Base-by-base conservation (phyloP, 1,139 yeast species). In the Candida sanyaensis region DNA sequence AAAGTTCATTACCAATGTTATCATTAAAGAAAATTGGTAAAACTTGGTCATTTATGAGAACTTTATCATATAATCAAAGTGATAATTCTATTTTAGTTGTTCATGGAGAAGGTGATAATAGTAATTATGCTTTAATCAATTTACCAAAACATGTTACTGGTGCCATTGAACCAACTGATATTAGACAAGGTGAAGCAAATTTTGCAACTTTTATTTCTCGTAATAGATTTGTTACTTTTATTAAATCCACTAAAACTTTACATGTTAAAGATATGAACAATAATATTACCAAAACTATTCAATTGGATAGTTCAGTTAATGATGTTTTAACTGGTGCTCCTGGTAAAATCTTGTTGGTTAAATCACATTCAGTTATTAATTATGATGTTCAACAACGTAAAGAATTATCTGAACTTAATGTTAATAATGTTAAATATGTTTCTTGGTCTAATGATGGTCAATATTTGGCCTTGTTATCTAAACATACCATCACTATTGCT, bases 311-410 rank as follows among this genome's bases (percentile, higher is more conserved):
- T 17, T 74, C 83, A 30, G 85, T 89, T 33, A 81, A 73, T 58
- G 96, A 89, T 62, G 84, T 95, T 47, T 80, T 86, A 42, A 72
- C 78, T 50, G 92, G 91, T 45, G 92, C 90, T 39, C 89, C 96
- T 37, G 97, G 98, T 44, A 77, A 87, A 53, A 83, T 95, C 31
- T 75, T 95, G 54, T 75, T 95, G 50, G 76, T 93, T 54, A 89
- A 91, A 59, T 68, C 80, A 41, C 79, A 82, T 56, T 75, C 86
- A 13, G 96, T 93, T 37, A 82, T 87, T 46, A 81, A 88, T 57
- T 90, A 84, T 65, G 99, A 95, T 66, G 96, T 92, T 47, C 98
- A 92, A 68, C 99, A 93, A 73, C 84, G 89, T 69, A 88, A 86
- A 64, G 84, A 81, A 53, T 64, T 92, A 51, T 78, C 87, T 13